These are phyloP conservation scores for Trypanosoma mega DNA, from an alignment of 208 protist species.

Conservation along the genomic window DNA sequence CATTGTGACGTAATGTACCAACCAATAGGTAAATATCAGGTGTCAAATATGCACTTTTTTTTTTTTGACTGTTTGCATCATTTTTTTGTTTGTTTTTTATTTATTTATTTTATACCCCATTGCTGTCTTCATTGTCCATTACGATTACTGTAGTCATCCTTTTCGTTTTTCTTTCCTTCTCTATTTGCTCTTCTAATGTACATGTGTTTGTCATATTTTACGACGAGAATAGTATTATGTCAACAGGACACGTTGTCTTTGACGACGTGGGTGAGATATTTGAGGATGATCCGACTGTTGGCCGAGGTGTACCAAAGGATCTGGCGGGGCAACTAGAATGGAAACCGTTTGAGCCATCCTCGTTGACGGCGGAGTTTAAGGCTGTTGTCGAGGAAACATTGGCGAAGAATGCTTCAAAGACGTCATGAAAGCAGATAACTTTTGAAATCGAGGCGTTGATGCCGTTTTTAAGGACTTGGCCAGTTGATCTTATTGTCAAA, in stretches of 20 bases:
- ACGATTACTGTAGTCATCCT: slow-evolving; percentile 4
- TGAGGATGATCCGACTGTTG: slow-evolving; percentile 77
- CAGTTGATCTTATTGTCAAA: no score
- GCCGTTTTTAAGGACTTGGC: no score
- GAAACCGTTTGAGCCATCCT: slow-evolving; percentile 31
- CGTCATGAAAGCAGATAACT: neutral
- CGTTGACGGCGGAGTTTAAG: slow-evolving; percentile 19
- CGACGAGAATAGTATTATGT: slow-evolving; percentile 3
- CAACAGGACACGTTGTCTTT: slow-evolving; percentile 48
- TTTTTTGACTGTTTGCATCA: no score
- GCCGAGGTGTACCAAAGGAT: slow-evolving; percentile 67
- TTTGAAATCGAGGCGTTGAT: neutral
- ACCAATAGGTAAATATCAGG: no score
- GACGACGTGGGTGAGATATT: slow-evolving; percentile 81
- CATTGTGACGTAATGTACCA: no score
- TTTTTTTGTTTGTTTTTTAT: slow-evolving; percentile 4
- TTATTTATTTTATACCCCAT: slow-evolving; percentile 12
- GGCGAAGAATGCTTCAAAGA: slow-evolving; percentile 4
- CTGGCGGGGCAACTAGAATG: slow-evolving; percentile 42
- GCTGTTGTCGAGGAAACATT: slow-evolving; percentile 10
- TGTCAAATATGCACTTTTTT: no score
- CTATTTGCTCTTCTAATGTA: neutral
- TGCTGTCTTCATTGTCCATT: neutral
- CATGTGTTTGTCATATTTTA: slow-evolving; percentile 4
- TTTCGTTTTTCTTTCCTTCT: slow-evolving; percentile 9